Evolutionary conservation across 768 basidiomycete genomes (phyloP), one percentile per base, ranked within the genome.

Genomic region (Kwoniella sp.): DNA sequence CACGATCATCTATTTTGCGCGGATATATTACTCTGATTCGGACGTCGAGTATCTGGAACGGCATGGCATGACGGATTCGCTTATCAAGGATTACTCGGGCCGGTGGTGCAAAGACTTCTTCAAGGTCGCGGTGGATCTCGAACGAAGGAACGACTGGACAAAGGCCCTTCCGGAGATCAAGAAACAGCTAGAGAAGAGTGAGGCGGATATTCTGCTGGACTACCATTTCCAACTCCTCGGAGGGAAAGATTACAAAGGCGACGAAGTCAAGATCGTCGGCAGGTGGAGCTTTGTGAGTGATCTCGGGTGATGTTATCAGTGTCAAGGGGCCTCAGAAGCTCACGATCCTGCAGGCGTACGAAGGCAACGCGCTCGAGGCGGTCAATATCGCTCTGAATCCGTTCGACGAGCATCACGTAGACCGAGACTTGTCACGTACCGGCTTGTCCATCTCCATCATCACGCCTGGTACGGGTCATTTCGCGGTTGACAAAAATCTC

Each of bases 41-140:
- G 71, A 71, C 45, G 59, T 73, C 15, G 57, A 37, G 12, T 69
- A 69, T 36, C 48, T 74, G 17, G 46, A 56, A 19, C 26, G 62
- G 23, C 58, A 70, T 53, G 56, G 59, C 44, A 27, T 68, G 25
- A 43, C 67, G 15, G 46, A 57, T 7, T 63, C 62, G 5, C 77
- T 96, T 40, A 80, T 83, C 12, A 77, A 79, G 45, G 85, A 90
- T 62, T 87, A 88, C 48, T 79, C 84, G 39, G 85, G 84, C 9
- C 76, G 77, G 41, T 89, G 84, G 83, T 90, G 91, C 76, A 93
- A 95, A 73, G 95, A 95, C 70, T 93, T 92, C 65, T 96, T 84
- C 81, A 91, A 93, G 74, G 85, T 98, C 61, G 87, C 92, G 67
- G 87, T 89, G 3, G 93, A 98, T 68, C 78, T 93, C 27, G 90